phyloP scores from a whole-genome alignment of 768 basidiomycete species.

The Panaeolus cyanescens region DNA sequence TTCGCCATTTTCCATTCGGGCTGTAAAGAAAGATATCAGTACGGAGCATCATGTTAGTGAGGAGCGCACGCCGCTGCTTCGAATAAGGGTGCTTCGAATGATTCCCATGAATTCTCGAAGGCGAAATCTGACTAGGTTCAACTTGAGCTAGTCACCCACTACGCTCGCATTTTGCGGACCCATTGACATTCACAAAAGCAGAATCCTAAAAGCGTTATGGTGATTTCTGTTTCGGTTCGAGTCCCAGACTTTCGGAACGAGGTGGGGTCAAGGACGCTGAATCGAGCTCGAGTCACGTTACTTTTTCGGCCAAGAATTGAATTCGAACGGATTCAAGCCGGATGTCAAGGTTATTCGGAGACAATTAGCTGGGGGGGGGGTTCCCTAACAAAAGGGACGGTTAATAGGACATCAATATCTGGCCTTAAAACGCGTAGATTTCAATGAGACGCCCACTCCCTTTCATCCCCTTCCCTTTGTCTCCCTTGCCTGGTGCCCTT shows the following conservation, averaged over 20 bases:
- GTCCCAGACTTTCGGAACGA: neutral
- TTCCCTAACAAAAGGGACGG: neutral
- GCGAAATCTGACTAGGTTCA: neutral
- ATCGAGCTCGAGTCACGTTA: neutral
- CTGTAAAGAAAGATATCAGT: too few relatives aligned
- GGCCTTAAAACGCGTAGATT: neutral
- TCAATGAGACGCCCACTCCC: neutral
- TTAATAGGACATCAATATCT: neutral
- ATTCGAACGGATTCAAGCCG: neutral
- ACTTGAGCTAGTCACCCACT: neutral
- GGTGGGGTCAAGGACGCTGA: neutral
- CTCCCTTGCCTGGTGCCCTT: neutral
- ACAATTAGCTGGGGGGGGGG: neutral
- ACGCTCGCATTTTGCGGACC: neutral
- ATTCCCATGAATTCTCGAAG: neutral
- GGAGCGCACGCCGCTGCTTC: neutral
- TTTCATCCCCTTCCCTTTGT: neutral
- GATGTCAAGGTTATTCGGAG: slow-evolving; percentile 2
- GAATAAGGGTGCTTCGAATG: neutral
- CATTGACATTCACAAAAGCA: neutral
- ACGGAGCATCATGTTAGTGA: neutral
- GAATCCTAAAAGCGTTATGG: neutral
- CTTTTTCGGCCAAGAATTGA: neutral
- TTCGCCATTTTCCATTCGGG: neutral
- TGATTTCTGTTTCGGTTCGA: neutral